Percentiles rank a stretch among this genome's conserved stretches.
These are phyloP conservation scores for Pseudogymnoascus sp. DNA, from an alignment of 2,329 filamentous ascomycete genomes.

Conservation along the genomic window DNA sequence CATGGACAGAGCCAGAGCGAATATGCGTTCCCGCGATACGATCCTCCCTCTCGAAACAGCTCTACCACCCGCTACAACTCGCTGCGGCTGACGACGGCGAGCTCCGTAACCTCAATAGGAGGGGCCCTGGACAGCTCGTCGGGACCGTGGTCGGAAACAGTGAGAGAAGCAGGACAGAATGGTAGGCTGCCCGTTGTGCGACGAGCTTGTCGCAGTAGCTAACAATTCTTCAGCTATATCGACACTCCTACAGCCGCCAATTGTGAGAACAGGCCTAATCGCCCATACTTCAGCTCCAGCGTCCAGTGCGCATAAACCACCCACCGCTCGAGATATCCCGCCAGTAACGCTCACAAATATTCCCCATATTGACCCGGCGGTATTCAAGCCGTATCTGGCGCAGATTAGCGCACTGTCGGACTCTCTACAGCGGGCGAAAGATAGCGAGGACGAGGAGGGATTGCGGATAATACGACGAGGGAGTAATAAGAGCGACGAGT, in stretches of 20 bases:
- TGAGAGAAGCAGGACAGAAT: constrained; percentile 76
- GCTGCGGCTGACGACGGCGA: constrained; percentile 75
- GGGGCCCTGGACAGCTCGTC: constrained; percentile 70
- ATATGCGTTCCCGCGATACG: constrained; percentile 54
- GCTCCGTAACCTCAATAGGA: constrained; percentile 81
- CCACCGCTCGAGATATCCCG: constrained; percentile 83
- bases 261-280: constrained; percentile 78
- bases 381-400: constrained; percentile 77
- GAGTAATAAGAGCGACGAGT: constrained; percentile 32
- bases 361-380: constrained; percentile 67
- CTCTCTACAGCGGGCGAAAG: constrained; percentile 76
- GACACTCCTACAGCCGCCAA: constrained; percentile 83
- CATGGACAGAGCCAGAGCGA: constrained; percentile 28
- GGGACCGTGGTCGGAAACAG: constrained; percentile 48
- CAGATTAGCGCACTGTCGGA: constrained; percentile 87
- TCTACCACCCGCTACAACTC: constrained; percentile 38
- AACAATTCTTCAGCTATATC: constrained; percentile 63
- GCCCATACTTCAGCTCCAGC: constrained; percentile 66
- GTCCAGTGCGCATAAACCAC: constrained; percentile 71
- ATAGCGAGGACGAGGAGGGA: constrained; percentile 61
- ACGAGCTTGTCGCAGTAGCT: constrained; percentile 12
- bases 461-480: constrained; percentile 27
- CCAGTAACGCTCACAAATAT: constrained; percentile 89
- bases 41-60: constrained; percentile 39
- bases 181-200: constrained; percentile 41